These are phyloP conservation scores for Waitea zeae DNA, from an alignment of 1,284 basidiomycete species.

Conservation along the genomic window DNA sequence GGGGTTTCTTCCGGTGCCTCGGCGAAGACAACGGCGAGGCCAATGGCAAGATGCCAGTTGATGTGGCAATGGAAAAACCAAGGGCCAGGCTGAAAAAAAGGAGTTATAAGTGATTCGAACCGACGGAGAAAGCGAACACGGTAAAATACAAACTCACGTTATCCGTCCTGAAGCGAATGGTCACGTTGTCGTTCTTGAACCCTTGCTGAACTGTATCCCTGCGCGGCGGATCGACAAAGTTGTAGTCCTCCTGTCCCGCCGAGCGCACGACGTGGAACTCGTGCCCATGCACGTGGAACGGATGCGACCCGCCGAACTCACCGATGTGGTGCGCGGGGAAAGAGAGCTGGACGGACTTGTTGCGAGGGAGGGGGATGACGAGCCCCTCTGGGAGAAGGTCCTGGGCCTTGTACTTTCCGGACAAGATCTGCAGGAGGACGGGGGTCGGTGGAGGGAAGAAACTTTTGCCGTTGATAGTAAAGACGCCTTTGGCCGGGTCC, in stretches of 20 bases:
- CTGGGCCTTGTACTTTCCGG: constrained; percentile 17
- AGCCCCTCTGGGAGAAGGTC: constrained; percentile 21
- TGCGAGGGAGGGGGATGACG: constrained; percentile 13
- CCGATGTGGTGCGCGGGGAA: constrained; percentile 2
- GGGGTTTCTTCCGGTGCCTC: constrained; percentile 11
- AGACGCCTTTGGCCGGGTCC: constrained; percentile 2
- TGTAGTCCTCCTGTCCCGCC: constrained; percentile 11
- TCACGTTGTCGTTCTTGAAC: constrained; percentile 10
- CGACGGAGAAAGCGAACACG: too few species aligned
- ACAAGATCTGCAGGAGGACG: constrained; percentile 25
- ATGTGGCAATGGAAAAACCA: constrained; percentile 18
- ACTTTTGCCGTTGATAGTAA: constrained; percentile 12
- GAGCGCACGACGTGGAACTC: constrained; percentile 14
- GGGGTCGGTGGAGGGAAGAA: constrained; percentile 16
- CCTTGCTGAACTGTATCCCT: constrained; percentile 17
- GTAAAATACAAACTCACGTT: constrained; percentile 8
- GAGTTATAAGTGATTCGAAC: too few species aligned
- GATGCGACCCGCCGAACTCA: constrained; percentile 12
- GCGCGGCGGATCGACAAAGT: constrained; percentile 14
- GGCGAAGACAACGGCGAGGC: constrained; percentile 15
- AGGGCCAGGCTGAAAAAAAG: constrained; percentile 17
- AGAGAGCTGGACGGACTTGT: constrained; percentile 4
- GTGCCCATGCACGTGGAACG: constrained; percentile 22
- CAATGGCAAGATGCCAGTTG: constrained; percentile 14
- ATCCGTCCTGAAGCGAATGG: constrained; percentile 19